Evolutionary conservation across 2,329 filamentous ascomycete species (phyloP), one percentile per base, ranked within the genome.

Genomic region (Paecilomyces variotii): DNA sequence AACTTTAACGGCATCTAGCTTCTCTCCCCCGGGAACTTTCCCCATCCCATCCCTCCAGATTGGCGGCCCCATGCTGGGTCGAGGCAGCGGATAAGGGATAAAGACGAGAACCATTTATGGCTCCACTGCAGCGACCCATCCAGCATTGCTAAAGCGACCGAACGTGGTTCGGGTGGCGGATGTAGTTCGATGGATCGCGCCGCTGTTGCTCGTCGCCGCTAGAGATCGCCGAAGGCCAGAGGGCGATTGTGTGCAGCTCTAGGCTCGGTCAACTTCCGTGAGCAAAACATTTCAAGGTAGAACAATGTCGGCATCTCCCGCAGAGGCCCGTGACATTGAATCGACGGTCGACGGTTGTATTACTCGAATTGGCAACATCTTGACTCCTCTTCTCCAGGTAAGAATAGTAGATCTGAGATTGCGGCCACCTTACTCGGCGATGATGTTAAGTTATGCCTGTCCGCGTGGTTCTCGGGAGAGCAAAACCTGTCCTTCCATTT

Each of bases 201-300:
- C 39, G 39, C 7, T 5, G 35, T n/a, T 6, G 35, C 14, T 39
- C 14, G 34, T 12, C 35, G 55, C 30, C 6, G 26, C 24, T n/a
- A 26, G 24, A 56, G n/a, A 26, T 25, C 54, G 49, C 12, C 49
- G 32, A 56, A 27, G 12, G 50, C 28, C 34, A 51, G 52, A 57
- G 25, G 53, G 52, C 50, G 30, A 52, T 34, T 19, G 51, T 26
- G 24, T 25, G 39, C 32, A 53, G 57, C 25, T 3, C 2, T 49
- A 49, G 27, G 32, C 59, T 68, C 67, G 67, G 67, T 58, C 66
- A 68, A 68, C 65, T 51, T 67, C 67, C 67, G 66, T 58, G 30
- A 28, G 35, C 12, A 52, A 24, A 28, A 54, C 55, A 51, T 56
- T 58, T 52, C 32, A 39, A 56, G 32, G 35, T 45, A 27, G 58